Evolutionary conservation across 202 grass and related monocot genomes (phyloP).

Genomic region (Schoenoplectus triqueter): DNA sequence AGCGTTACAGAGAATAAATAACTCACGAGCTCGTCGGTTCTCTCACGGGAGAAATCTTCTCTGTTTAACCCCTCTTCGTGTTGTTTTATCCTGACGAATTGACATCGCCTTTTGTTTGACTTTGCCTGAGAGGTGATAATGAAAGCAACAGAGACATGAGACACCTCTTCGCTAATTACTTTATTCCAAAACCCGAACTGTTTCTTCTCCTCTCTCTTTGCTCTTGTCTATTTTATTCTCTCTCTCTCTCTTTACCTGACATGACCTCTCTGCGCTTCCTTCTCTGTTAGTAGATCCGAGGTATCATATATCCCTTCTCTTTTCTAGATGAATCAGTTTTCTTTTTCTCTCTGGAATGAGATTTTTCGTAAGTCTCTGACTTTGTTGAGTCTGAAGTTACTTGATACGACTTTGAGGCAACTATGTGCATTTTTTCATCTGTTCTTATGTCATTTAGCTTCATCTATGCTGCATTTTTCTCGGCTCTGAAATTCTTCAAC

Average conservation of each 20-base stretch:
- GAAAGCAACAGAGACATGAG: constrained; percentile 36
- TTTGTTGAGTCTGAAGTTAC: constrained; percentile 7
- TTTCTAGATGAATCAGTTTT: constrained; percentile 16
- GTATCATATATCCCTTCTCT: not conserved
- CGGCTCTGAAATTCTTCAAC: not conserved
- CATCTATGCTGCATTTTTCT: not conserved
- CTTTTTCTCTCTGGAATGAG: not conserved
- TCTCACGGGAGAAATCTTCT: constrained; percentile 18
- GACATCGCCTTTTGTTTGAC: constrained; percentile 31
- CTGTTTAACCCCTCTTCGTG: not conserved
- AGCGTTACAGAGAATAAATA: not conserved
- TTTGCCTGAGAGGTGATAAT: constrained; percentile 22
- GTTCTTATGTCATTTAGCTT: not conserved
- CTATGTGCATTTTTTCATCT: constrained; percentile 20
- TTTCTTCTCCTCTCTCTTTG: not conserved
- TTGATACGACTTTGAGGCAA: not conserved
- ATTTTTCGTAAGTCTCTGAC: not conserved
- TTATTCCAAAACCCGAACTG: constrained; percentile 36
- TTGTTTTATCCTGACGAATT: not conserved
- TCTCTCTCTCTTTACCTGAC: constrained; percentile 26
- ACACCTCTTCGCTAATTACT: constrained; percentile 19
- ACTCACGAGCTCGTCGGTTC: constrained; percentile 8
- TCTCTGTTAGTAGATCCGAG: constrained; percentile 31
- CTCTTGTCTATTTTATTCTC: constrained; percentile 1
- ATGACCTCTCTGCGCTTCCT: constrained; percentile 18